These are phyloP conservation scores for Hyphopichia khmerensis DNA, from an alignment of 1,139 yeast species.

Conservation along the genomic window DNA sequence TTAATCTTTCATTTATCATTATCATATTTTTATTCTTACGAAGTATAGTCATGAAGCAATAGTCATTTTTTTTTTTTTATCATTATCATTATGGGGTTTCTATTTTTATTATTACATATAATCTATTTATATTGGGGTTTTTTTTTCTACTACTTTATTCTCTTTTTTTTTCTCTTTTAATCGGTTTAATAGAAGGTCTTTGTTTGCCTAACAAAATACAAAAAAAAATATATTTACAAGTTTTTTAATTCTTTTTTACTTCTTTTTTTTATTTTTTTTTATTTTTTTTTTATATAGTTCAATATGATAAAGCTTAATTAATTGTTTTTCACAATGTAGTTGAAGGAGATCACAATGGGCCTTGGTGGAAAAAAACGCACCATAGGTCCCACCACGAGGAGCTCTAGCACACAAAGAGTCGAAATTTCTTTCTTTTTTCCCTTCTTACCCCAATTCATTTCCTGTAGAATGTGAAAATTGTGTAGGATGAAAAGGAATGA, in stretches of 20 bases:
- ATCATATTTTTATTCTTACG: not conserved
- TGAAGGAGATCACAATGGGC: not conserved
- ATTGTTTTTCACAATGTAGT: too few species aligned
- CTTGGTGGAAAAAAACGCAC: too few species aligned
- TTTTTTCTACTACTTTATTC: not conserved
- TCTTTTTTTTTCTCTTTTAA: not conserved
- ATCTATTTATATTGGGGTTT: not conserved
- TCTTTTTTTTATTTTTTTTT: not conserved
- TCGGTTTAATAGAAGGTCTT: constrained; percentile 1
- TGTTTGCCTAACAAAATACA: not conserved
- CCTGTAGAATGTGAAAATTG: too few species aligned
- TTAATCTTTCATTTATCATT: not conserved
- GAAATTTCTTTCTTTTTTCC: not conserved
- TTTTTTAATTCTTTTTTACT: not conserved
- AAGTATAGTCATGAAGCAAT: constrained; percentile 1
- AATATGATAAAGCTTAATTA: not conserved
- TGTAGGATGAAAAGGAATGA: too few species aligned
- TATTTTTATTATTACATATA: not conserved
- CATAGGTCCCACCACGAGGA: not conserved
- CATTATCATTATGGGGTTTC: constrained; percentile 1
- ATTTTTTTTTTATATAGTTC: not conserved
- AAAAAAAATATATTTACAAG: not conserved
- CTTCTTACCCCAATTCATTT: too few species aligned
- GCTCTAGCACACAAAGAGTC: not conserved
- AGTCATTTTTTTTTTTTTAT: not conserved